phyloP scores from a whole-genome alignment of 257 asterid genomes.

The Linderniella brevidens region DNA sequence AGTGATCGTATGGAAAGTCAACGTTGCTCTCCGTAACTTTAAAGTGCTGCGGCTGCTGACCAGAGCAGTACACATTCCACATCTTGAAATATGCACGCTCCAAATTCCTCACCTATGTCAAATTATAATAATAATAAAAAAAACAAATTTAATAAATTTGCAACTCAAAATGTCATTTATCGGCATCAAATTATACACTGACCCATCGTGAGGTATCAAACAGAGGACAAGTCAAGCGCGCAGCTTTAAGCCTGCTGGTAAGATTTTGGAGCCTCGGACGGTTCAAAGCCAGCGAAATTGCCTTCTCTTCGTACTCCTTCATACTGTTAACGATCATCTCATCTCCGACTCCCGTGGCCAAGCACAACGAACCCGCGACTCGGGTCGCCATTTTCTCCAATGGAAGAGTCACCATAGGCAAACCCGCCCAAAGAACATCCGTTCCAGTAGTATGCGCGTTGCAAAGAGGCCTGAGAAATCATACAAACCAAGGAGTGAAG shows the following conservation, averaged over 20 bases:
- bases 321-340: constrained; percentile 94
- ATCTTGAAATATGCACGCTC: constrained; percentile 83
- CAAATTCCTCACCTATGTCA: constrained; percentile 63
- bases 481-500: too few relatives aligned
- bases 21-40: constrained; percentile 61
- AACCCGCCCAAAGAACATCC: constrained; percentile 98
- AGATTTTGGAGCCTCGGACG: constrained; percentile 70
- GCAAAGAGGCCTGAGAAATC: constrained; percentile 64
- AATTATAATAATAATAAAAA: not conserved
- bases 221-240: constrained; percentile 67
- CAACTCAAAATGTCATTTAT: too few relatives aligned
- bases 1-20: constrained; percentile 48
- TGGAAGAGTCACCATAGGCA: constrained; percentile 91
- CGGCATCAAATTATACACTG: too few relatives aligned
- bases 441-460: constrained; percentile 99
- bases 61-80: constrained; percentile 87
- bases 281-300: constrained; percentile 65
- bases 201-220: constrained; percentile 95
- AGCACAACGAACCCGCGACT: constrained; percentile 95
- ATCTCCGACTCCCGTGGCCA: constrained; percentile 95
- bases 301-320: constrained; percentile 92
- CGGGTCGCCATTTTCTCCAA: constrained; percentile 99
- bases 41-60: constrained; percentile 72
- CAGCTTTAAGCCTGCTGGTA: constrained; percentile 63
- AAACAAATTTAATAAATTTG: too few relatives aligned